Conservation (phyloP, 768 basidiomycete species). For the Tremella mesenterica region DNA sequence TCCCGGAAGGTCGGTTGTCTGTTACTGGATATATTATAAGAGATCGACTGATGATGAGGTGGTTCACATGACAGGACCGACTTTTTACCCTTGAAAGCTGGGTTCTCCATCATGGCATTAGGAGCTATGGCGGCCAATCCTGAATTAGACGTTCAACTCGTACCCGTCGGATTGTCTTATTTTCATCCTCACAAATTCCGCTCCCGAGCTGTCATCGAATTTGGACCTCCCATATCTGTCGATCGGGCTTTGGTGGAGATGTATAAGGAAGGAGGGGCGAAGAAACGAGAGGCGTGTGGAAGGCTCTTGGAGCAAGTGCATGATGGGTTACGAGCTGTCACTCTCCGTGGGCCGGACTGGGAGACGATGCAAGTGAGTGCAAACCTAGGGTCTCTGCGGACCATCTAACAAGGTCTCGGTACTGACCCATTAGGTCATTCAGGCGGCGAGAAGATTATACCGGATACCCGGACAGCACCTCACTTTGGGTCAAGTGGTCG, state of each 20-base stretch:
- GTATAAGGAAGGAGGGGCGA: conserved; percentile 79
- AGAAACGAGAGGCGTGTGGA: conserved; percentile 82
- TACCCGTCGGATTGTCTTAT: conserved; percentile 58
- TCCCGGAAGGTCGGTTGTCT: conserved; percentile 85
- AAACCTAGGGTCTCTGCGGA: conserved; percentile 27
- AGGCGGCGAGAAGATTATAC: conserved; percentile 87
- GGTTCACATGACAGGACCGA: conserved; percentile 97
- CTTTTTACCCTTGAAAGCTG: conserved; percentile 90
- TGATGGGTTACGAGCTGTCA: conserved; percentile 89
- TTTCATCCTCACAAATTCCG: conserved; percentile 78
- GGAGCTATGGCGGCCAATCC: conserved; percentile 94
- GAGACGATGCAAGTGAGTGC: conserved; percentile 97
- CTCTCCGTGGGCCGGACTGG: conserved; percentile 88
- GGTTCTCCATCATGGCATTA: conserved; percentile 94
- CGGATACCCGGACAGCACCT: conserved; percentile 89
- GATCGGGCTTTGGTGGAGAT: conserved; percentile 76
- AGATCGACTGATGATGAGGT: conserved; percentile 50
- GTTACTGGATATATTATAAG: not conserved
- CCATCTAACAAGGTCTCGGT: not conserved
- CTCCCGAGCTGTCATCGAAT: conserved; percentile 93
- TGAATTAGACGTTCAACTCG: conserved; percentile 77
- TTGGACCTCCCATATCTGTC: conserved; percentile 84
- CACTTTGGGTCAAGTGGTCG: conserved; percentile 89
- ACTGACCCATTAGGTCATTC: conserved; percentile 70
- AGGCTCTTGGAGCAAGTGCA: conserved; percentile 85